Base-by-base conservation (phyloP, 2,329 filamentous ascomycete species). In the Curvularia hawaiiensis region DNA sequence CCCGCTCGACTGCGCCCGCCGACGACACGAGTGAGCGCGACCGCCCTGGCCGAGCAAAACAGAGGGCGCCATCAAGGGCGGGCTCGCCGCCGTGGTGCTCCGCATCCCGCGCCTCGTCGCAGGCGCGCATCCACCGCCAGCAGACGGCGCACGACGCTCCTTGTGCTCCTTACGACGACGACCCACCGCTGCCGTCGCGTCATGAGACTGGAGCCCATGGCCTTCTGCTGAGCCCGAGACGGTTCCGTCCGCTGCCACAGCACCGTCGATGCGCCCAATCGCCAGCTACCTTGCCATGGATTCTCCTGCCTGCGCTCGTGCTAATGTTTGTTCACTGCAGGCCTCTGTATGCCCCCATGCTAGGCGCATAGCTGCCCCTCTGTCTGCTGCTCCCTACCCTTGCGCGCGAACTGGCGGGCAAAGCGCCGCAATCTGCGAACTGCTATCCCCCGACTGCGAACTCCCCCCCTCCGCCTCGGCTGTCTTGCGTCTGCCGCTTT, bases 311-410 rank as follows among this genome's bases (percentile, higher is more conserved):
- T 57, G 64, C 64, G 64, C 65, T 62, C 63, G 56, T 75, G 71
- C 75, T 77, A 72, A 77, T 71, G 62, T 72, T 75, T 74, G 72
- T 66, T 62, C 44, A 60, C 56, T 55, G 48, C 62, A 73, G 70
- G 61, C 57, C 62, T 64, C 59, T 65, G 59, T 61, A 62, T 67
- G 71, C 69, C 51, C 59, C 60, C 59, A 56, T 26, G 20, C 56
- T 52, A 64, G 60, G 63, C 65, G 68, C 65, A 64, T 70, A 62
- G 68, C 63, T 70, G 68, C 69, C 63, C 48, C 59, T 56, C 60
- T 65, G 53, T 53, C 51, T 48, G 57, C 54, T 65, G 52, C 59
- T 56, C 58, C 38, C 22, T 35, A 56, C 52, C 52, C 54, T 56
- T 64, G 60, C 64, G 65, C 61, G 62, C 67, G 68, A 68, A 70